Percentiles rank a stretch among this genome's conserved stretches.
Evolutionary conservation across 306 rosid species (phyloP).

Genomic region (Canavalia ensiformis): DNA sequence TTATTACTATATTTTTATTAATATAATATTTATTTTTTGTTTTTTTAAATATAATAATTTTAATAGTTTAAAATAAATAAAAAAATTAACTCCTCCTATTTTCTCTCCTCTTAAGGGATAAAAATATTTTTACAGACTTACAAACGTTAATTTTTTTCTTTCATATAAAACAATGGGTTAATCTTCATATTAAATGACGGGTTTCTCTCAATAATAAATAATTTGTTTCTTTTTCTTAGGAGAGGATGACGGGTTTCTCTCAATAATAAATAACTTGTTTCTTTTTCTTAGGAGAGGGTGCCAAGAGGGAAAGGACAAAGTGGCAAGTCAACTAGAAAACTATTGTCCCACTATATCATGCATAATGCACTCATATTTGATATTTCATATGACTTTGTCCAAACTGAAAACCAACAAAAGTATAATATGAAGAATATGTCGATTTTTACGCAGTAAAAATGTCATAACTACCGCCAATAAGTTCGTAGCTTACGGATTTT

Average conservation of each 20-base stretch:
- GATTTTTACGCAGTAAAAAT: background rate
- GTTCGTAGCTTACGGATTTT: background rate
- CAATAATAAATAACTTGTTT: background rate
- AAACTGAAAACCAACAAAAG: background rate
- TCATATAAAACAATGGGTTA: no score
- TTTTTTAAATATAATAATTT: no score
- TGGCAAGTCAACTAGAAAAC: background rate
- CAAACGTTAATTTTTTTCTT: background rate
- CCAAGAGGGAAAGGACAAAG: background rate
- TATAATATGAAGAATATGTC: background rate
- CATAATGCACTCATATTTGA: background rate
- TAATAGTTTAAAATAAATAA: no score
- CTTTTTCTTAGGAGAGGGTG: no score
- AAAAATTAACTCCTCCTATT: no score
- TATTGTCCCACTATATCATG: background rate
- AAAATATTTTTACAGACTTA: no score
- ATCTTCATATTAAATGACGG: background rate
- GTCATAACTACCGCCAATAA: background rate
- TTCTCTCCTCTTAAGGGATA: no score
- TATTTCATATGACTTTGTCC: background rate
- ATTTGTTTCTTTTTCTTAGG: background rate
- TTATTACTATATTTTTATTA: no score
- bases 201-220: conserved; percentile 5
- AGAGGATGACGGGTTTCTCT: background rate
- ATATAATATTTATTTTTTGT: no score